Evolutionary conservation across 352 stramenopile genomes (phyloP), one percentile per base, ranked within the genome.

Genomic region (Pilasporangium apinafurcum): DNA sequence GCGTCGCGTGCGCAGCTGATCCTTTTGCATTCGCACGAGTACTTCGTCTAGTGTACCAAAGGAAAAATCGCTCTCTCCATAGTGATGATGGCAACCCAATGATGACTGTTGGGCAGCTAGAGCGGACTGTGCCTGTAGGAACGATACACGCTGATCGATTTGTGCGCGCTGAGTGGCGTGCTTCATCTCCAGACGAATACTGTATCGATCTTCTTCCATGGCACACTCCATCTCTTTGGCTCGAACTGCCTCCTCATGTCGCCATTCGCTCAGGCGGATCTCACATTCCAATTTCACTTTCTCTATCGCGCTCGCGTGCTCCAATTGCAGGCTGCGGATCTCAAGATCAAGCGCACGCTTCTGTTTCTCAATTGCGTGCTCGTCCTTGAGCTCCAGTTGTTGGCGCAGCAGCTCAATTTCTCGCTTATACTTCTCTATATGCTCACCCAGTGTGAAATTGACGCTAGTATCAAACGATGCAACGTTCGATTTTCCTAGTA

Each of bases 171-270:
- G 70, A 31, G 79, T 55, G 2, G 62, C 56, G 25, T 86, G 70
- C 16, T 65, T 68, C 58, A 85, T 81, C 49, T 85, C 71, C 14
- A 85, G 44, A 6, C 75, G 43, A 34, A 83, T 68, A 34, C 71
- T 85, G 52, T 83, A 83, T 10, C 72, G 63, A 50, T 85, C 75
- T 51, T 82, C 61, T 12, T 84, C 71, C 65, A 83, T 54, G 6
- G 68, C 59, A 8, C 42, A 57, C 37, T 83, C 64, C 10, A 55
- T 54, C 37, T 87, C 63, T 14, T 82, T 83, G 6, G 61, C 63
- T 17, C 68, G 59, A 24, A 87, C 44, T 32, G 68, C 58, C 52
- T 82, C 67, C 21, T 77, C 51, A 25, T 85, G 65, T 22, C 67
- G 53, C 75, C 72, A 74, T 20, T 79, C 55, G 37, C 68, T 71